Evolutionary conservation across 768 basidiomycete species (phyloP), one percentile per base, ranked within the genome.

Genomic region (Cubamyces sp.): DNA sequence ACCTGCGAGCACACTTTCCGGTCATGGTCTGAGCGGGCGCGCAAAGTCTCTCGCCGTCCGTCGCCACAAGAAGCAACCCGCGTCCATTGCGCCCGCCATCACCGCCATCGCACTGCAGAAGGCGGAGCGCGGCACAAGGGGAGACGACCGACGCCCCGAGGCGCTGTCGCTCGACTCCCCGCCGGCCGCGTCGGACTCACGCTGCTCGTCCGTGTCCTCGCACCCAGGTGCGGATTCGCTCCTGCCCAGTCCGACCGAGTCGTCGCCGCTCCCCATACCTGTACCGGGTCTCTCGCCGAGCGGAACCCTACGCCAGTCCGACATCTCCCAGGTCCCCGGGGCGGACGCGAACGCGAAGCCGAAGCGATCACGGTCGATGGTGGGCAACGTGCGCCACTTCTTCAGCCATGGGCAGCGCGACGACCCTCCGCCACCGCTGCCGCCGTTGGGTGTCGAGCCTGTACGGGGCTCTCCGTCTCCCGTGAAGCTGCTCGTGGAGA

Each of bases 331-430:
- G 43, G 64, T 60, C 26, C 66, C 51, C 50, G 70, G 53, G 45
- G 67, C 66, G 18, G 66, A 64, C 45, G 73, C 56, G n/a, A 66
- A 65, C 48, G 73, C 57, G 51, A 66, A 64, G 25, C 81, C 80
- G 12, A 80, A 79, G 64, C 76, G 81, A 43, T 74, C 79, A 52
- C 76, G 81, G 26, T 86, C 84, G 15, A 79, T 90, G 73, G 82
- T 86, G 49, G 84, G 81, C 64, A 87, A 85, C 66, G 83, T 90
- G 58, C 82, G 79, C 66, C 84, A 78, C 19, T 76, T 90, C 54
- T 88, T 90, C 66, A 74, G 77, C 26, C 37, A 45, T 2, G 57
- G 25, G 25, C 46, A 26, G 46, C 46, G 46, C 46, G 46, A 47
- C 19, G 15, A 39, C 9, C 41, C 39, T 46, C 40, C 62, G 1